Conservation (phyloP, 2,329 filamentous ascomycete genomes). For the Neoarthrinium moseri region DNA sequence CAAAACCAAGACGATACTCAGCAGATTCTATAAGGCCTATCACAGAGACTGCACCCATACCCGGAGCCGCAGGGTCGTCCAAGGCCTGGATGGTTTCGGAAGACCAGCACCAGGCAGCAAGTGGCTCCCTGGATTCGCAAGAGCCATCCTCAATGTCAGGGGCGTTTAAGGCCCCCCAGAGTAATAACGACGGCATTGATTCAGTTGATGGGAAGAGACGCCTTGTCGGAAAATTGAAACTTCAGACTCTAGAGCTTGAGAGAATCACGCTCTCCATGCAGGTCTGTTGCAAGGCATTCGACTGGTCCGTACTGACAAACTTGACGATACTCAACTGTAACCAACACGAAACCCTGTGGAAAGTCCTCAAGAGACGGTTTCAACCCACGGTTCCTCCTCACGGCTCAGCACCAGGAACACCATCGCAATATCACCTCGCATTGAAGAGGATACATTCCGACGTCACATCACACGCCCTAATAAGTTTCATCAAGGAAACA, state of each 20-base stretch:
- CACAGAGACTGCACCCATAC: too few species aligned
- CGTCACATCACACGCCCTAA: constrained; percentile 64
- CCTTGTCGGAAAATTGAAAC: constrained; percentile 57
- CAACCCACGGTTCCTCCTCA: constrained; percentile 37
- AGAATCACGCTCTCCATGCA: constrained; percentile 70
- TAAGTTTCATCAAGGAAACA: constrained; percentile 74
- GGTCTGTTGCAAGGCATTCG: constrained; percentile 68
- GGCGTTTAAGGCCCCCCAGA: neutral
- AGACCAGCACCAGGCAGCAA: neutral
- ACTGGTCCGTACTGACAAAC: constrained; percentile 71
- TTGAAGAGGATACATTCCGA: constrained; percentile 77
- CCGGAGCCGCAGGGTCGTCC: too few species aligned
- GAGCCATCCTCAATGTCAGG: neutral
- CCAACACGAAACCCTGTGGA: constrained; percentile 75
- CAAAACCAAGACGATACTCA: neutral
- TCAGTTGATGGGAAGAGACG: constrained; percentile 31
- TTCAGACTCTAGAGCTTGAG: constrained; percentile 75
- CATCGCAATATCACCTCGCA: constrained; percentile 58
- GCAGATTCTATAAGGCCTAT: neutral
- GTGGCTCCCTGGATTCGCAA: neutral
- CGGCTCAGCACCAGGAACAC: constrained; percentile 29
- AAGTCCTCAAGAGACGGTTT: constrained; percentile 64
- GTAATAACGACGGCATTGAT: neutral
- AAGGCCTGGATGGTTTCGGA: neutral
- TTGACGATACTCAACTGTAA: constrained; percentile 73